A percentile compares a stretch with the other conserved stretches of the same genome.
Conservation (phyloP, 2,329 filamentous ascomycete species). For the Sporothrix mexicana region DNA sequence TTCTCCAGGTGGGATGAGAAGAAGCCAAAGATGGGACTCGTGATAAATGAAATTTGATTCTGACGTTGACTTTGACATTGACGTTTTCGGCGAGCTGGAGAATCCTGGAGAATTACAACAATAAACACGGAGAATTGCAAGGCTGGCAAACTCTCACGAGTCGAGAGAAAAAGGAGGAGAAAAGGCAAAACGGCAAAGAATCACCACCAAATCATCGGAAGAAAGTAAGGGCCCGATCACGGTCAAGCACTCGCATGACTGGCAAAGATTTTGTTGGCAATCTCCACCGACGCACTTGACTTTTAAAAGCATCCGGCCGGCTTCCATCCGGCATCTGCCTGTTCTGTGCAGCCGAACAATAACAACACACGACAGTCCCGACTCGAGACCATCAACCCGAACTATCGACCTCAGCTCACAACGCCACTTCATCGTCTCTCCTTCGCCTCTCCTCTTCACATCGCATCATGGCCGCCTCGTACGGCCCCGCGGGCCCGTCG, state of each 20-base stretch:
- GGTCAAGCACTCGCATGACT: neutral
- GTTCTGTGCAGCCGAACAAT: neutral
- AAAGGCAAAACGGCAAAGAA: slow-evolving; percentile 2
- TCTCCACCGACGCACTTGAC: neutral
- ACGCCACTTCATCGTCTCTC: neutral
- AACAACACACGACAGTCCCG: neutral
- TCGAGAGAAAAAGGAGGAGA: neutral
- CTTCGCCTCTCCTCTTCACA: neutral
- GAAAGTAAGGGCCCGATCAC: neutral
- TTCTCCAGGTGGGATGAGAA: neutral
- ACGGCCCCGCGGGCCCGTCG: slow-evolving; percentile 1
- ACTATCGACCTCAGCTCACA: neutral
- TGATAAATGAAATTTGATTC: slow-evolving; percentile 1
- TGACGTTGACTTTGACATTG: neutral
- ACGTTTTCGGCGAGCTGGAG: neutral
- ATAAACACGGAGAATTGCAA: slow-evolving; percentile 1
- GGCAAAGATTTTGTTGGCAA: neutral
- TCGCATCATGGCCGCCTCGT: slow-evolving; percentile 21
- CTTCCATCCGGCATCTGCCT: neutral
- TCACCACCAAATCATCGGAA: neutral
- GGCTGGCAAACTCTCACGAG: slow-evolving; percentile 2
- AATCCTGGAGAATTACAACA: slow-evolving; percentile 6
- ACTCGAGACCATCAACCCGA: neutral
- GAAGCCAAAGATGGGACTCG: neutral
- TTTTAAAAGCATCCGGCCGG: neutral